Conservation (phyloP, 2,329 filamentous ascomycete species). For the Cladosporium sp. region DNA sequence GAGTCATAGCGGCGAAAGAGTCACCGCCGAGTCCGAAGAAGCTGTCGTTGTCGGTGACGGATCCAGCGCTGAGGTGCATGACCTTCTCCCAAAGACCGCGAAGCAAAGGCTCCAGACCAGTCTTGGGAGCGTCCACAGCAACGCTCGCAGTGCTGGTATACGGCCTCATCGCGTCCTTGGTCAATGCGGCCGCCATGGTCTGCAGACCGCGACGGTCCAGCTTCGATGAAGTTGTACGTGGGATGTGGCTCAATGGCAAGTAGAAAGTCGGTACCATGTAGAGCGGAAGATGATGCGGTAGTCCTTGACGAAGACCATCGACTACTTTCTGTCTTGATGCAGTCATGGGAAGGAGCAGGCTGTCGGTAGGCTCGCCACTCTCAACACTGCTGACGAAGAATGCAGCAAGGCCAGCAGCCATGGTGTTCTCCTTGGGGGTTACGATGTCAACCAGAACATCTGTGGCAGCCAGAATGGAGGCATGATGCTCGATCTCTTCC, state of each 20-base stretch:
- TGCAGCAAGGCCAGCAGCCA: conserved; percentile 20
- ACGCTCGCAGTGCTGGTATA: conserved; percentile 4
- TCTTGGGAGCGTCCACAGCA: background rate
- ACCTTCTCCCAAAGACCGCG: conserved; percentile 37
- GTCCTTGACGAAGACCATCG: conserved; percentile 12
- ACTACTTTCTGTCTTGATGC: background rate
- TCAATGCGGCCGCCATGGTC: conserved; percentile 14
- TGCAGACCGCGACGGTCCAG: conserved; percentile 15
- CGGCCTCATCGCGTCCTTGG: conserved; percentile 1
- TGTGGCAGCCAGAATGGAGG: conserved; percentile 7
- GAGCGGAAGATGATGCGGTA: conserved; percentile 6
- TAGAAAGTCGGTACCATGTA: conserved; percentile 21
- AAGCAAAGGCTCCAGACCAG: conserved; percentile 35
- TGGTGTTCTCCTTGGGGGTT: conserved; percentile 14
- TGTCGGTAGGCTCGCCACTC: background rate
- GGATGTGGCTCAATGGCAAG: conserved; percentile 8
- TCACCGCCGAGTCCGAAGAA: conserved; percentile 53
- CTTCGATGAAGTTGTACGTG: conserved; percentile 13
- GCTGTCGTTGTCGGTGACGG: conserved; percentile 36
- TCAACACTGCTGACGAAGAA: conserved; percentile 15
- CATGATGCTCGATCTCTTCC: conserved; percentile 24
- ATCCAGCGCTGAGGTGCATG: conserved; percentile 31
- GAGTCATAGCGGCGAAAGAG: conserved; percentile 49
- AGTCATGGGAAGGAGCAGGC: conserved; percentile 11
- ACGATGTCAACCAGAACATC: conserved; percentile 13